Conservation (phyloP, 2,329 filamentous ascomycete genomes). For the Cryoendolithus antarcticus region DNA sequence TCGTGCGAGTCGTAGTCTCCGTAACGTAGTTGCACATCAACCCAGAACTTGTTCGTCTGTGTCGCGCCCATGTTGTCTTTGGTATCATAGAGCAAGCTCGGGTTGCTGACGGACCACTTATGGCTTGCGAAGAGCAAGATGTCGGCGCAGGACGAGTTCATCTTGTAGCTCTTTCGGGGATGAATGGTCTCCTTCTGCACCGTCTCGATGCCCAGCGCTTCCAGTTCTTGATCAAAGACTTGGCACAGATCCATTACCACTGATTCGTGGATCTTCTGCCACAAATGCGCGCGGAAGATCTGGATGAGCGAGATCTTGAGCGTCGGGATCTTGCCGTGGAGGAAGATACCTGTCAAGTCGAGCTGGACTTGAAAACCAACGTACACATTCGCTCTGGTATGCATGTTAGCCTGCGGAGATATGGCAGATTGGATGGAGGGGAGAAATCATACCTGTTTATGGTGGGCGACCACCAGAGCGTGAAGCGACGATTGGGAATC, state of each 20-base stretch:
- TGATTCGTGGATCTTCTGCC: slow-evolving; percentile 99
- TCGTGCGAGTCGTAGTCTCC: slow-evolving; percentile 99
- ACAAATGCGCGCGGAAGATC: slow-evolving; percentile 98
- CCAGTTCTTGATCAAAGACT: slow-evolving; percentile 93
- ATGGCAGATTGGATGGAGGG: slow-evolving; percentile 1
- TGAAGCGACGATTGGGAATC: slow-evolving; percentile 97
- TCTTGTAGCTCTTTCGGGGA: slow-evolving; percentile 98
- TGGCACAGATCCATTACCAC: slow-evolving; percentile 99
- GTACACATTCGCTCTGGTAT: slow-evolving; percentile 71
- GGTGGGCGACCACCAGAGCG: slow-evolving; percentile 76
- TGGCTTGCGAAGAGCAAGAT: slow-evolving; percentile 94
- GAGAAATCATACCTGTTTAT: slow-evolving; percentile 13
- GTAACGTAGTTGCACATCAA: slow-evolving; percentile 92
- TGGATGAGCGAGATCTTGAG: slow-evolving; percentile 97
- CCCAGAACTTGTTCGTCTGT: slow-evolving; percentile 98
- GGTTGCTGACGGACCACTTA: slow-evolving; percentile 96
- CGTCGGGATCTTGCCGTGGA: slow-evolving; percentile 97
- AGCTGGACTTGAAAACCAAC: slow-evolving; percentile 99
- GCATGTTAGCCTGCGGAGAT: too few species aligned
- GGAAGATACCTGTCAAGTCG: slow-evolving; percentile 94
- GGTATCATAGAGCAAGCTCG: slow-evolving; percentile 86
- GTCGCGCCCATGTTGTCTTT: slow-evolving; percentile 91
- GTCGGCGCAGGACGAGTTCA: slow-evolving; percentile 98
- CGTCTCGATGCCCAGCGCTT: slow-evolving; percentile 89
- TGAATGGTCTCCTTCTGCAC: slow-evolving; percentile 99